Base-by-base conservation (phyloP, 176 grass and related monocot species). In the Musa beccarii region DNA sequence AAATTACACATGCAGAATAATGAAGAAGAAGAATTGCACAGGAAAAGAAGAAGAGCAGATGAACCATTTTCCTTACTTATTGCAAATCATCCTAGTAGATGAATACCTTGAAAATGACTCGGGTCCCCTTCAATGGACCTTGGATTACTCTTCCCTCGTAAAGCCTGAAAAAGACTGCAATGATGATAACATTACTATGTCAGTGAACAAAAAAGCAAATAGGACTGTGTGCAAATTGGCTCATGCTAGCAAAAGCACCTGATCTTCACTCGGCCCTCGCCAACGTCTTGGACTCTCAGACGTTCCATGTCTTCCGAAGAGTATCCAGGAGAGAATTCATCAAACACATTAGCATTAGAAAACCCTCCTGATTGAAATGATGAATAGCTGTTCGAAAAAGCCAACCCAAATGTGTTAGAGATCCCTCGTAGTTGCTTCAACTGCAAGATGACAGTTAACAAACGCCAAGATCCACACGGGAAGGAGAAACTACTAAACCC, bases 181-280 rank as follows among this genome's bases (percentile, higher is more conserved):
- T 63, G 51, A 85, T 85, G 51, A 85, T 85, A 68, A 80, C 34
- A 73, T 83, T 83, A 78, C 64, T 78, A 84, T 70, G 68, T 75
- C 22, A 54, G 86, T 51, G 79, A 76, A 78, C 69, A 49, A 69
- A 53, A 15, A 15, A 72, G 43, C 63, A 49, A 76, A 68, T 51
- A 54, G 3, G 55, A 54, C 63, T 12, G 72, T 54, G 65, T 56
- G 68, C 21, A 71, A 16, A 73, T 64, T 70, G 53, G 51, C 10
- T 71, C 51, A 49, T 68, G 25, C 64, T 69, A 82, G 71, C 21
- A 72, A 80, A 87, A 81, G 73, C 76, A 97, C 90, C 90, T 97
- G 79, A 97, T 97, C 63, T 90, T 93, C 78, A 97, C 90, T 93
- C 90, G 84, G 74, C 93, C 90, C 84, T 97, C 88, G 84, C 90